phyloP scores from a whole-genome alignment of 2,329 filamentous ascomycete species.

The Pyrenophora graminea region DNA sequence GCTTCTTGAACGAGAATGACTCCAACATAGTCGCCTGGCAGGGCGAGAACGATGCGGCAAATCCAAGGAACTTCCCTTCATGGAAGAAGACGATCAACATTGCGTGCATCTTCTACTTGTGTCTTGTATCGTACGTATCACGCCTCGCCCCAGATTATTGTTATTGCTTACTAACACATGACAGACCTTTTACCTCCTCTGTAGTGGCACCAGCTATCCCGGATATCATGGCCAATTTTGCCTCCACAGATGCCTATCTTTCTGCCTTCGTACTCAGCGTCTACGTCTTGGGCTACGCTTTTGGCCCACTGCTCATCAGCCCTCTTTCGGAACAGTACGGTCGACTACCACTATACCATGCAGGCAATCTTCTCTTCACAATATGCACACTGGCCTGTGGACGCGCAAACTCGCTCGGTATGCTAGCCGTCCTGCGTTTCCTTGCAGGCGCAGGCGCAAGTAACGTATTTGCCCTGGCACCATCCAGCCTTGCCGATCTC shows the following conservation, averaged over 20 bases:
- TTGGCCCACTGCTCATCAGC: conserved; percentile 32
- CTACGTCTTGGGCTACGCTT: conserved; percentile 36
- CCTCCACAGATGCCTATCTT: conserved; percentile 20
- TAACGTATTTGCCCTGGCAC: conserved; percentile 23
- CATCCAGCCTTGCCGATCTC: conserved; percentile 31
- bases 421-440: conserved; percentile 55
- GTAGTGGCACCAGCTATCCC: conserved; percentile 32
- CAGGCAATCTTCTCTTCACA: conserved; percentile 62
- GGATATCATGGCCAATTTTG: conserved; percentile 22
- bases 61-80: conserved; percentile 37
- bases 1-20: background rate
- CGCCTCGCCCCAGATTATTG: background rate
- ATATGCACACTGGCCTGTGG: conserved; percentile 61
- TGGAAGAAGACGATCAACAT: conserved; percentile 30
- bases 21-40: conserved; percentile 20
- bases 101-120: conserved; percentile 35
- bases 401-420: conserved; percentile 49
- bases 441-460: conserved; percentile 38
- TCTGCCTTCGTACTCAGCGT: conserved; percentile 29
- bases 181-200: conserved; percentile 30
- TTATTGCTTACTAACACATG: background rate
- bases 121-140: conserved; percentile 4
- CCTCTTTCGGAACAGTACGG: conserved; percentile 37
- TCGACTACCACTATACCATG: conserved; percentile 53
- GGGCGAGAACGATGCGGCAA: conserved; percentile 25